Conservation (phyloP, 176 grass and related monocot species). For the Canna indica region DNA sequence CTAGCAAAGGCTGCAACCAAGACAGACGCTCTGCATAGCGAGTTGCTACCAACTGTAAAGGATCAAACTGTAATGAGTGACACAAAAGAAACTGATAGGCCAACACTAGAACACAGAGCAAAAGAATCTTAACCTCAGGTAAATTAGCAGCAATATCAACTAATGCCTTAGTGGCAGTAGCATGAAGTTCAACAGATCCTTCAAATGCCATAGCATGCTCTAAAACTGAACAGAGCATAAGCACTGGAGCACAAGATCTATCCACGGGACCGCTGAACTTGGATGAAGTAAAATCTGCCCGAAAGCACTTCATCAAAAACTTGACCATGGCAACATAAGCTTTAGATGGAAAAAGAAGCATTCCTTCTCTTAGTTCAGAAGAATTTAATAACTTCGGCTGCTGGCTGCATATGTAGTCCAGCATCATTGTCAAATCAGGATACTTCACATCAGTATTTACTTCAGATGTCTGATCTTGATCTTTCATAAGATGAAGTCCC, state of each 20-base stretch:
- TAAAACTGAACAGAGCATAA: constrained; percentile 55
- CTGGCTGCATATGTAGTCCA: constrained; percentile 60
- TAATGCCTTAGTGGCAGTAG: constrained; percentile 71
- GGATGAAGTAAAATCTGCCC: constrained; percentile 29
- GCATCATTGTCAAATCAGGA: constrained; percentile 52
- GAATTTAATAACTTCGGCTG: constrained; percentile 54
- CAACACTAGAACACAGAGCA: neutral
- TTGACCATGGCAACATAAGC: constrained; percentile 81
- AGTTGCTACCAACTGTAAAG: constrained; percentile 56
- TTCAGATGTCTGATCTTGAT: constrained; percentile 38
- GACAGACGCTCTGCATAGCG: constrained; percentile 52
- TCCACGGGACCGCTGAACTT: constrained; percentile 25
- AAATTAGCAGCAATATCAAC: constrained; percentile 69
- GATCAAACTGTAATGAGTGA: constrained; percentile 20
- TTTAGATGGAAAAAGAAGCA: constrained; percentile 59
- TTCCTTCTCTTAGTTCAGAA: constrained; percentile 39
- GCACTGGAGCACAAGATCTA: constrained; percentile 34
- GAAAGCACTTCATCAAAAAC: constrained; percentile 94
- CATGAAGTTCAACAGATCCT: constrained; percentile 78
- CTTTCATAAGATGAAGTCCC: constrained; percentile 68
- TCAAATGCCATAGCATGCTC: constrained; percentile 85
- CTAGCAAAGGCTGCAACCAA: constrained; percentile 64
- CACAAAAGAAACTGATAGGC: constrained; percentile 2
- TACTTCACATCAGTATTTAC: constrained; percentile 44
- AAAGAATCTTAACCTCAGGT: constrained; percentile 46